Conservation (phyloP, 2,329 filamentous ascomycete genomes). For the Claviceps africana region DNA sequence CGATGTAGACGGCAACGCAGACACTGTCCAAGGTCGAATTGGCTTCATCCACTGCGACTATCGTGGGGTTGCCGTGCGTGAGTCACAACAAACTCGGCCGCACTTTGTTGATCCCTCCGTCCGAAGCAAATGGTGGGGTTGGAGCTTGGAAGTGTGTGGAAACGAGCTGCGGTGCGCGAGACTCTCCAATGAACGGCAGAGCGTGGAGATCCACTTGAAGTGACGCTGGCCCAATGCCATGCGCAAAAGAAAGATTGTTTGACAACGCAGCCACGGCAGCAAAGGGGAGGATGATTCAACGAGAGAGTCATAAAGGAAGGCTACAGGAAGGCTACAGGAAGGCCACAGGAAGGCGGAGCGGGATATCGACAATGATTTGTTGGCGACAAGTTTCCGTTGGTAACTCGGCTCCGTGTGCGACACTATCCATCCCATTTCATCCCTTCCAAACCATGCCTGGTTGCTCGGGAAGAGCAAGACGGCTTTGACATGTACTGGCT, state of each 20-base stretch:
- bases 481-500: too few relatives aligned
- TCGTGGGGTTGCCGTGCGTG: slow-evolving; percentile 11
- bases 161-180: background rate
- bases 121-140: slow-evolving; percentile 9
- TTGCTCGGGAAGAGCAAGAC: too few relatives aligned
- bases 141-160: slow-evolving; percentile 5
- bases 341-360: background rate
- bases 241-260: background rate
- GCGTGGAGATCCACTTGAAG: background rate
- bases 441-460: too few relatives aligned
- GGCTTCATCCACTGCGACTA: slow-evolving; percentile 15
- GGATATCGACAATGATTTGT: background rate
- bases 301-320: background rate
- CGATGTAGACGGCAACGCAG: slow-evolving; percentile 5
- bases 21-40: slow-evolving; percentile 10
- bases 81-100: slow-evolving; percentile 14
- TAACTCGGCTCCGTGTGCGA: too few relatives aligned
- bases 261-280: too few relatives aligned
- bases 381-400: too few relatives aligned
- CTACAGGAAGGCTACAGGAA: background rate
- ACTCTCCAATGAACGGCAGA: slow-evolving; percentile 1
- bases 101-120: slow-evolving; percentile 8
- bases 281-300: background rate
- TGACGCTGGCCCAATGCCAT: background rate
- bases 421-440: too few relatives aligned